Conservation (phyloP, 2,329 filamentous ascomycete genomes). For the Colletotrichum sp. region DNA sequence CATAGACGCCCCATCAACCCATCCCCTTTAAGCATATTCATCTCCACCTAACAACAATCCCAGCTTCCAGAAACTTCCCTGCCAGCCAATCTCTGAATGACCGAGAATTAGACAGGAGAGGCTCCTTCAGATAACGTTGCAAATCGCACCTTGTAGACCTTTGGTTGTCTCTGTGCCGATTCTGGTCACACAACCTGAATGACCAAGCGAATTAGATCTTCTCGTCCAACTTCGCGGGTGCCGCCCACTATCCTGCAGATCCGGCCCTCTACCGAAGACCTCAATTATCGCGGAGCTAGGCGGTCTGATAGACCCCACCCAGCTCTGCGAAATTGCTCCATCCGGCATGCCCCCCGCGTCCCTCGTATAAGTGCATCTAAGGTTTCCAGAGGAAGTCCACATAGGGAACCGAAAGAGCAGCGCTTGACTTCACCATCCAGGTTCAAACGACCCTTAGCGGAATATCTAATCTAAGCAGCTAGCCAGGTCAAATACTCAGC, state of each 20-base stretch:
- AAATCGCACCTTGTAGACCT: not conserved
- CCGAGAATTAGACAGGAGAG: not conserved
- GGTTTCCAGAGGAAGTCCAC: not conserved
- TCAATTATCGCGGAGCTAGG: not conserved
- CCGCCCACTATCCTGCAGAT: accelerated
- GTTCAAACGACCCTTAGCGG: not conserved
- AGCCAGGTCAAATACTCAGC: not conserved
- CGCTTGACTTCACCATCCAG: not conserved
- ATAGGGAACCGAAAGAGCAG: not conserved
- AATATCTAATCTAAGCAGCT: not conserved
- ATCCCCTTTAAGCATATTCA: accelerated
- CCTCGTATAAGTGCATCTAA: not conserved
- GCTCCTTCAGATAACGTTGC: accelerated
- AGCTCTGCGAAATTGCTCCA: not conserved
- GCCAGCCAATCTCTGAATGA: not conserved
- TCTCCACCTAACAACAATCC: not conserved
- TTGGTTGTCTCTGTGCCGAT: not conserved
- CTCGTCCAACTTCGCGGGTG: accelerated
- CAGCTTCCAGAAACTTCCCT: not conserved
- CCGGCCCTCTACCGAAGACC: not conserved
- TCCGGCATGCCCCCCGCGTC: not conserved
- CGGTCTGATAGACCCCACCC: not conserved
- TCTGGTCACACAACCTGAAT: not conserved
- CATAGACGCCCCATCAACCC: not conserved
- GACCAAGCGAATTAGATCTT: not conserved